Evolutionary conservation across 2,329 filamentous ascomycete species (phyloP), one percentile per base, ranked within the genome.

Genomic region (Chaetomium olivaceum): DNA sequence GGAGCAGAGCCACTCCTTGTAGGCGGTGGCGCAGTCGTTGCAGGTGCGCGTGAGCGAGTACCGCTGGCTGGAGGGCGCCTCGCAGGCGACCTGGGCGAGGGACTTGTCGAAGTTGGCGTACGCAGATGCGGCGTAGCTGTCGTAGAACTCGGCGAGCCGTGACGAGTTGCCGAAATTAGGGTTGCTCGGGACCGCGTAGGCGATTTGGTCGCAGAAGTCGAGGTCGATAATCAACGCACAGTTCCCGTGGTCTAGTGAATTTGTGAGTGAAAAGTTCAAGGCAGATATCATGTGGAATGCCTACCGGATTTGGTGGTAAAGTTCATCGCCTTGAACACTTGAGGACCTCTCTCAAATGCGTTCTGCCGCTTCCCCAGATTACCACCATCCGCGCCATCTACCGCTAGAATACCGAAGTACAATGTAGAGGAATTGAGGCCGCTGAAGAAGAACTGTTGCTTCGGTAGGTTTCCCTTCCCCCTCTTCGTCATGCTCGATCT

Each of bases 1-100:
- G 27, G 92, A 91, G 80, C 95, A 99, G 23, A 99, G 88, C 95
- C 95, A 99, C 73, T 88, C 83, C 77, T 96, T 97, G 83, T 99
- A 99, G 9, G 92, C 92, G 0, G 76, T 74, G 19, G 82, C 86
- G 78, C 95, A 99, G 76, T 96, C 85, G 52, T 81, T 77, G 80
- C 95, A 99, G 71, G 78, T 86, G 51, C 88, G 86, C 1, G 87
- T 90, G 16, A 98, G 87, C 1, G 93, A 97, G 79, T 96, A 99
- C 69, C 86, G 85, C 16, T 91, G 87, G 39, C 89, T 88, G 1
- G 85, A 79, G 0, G 85, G 85, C 2, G 92, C 89, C 72, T 97
- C 89, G 81, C 95, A 99, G 16, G 91, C 88, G 27, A 96, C 86
- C 75, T 97, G 93, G 69, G 90, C 87, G 48, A 99, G 82, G 14